phyloP scores from a whole-genome alignment of 768 basidiomycete genomes.

The Austroboletus festivus region DNA sequence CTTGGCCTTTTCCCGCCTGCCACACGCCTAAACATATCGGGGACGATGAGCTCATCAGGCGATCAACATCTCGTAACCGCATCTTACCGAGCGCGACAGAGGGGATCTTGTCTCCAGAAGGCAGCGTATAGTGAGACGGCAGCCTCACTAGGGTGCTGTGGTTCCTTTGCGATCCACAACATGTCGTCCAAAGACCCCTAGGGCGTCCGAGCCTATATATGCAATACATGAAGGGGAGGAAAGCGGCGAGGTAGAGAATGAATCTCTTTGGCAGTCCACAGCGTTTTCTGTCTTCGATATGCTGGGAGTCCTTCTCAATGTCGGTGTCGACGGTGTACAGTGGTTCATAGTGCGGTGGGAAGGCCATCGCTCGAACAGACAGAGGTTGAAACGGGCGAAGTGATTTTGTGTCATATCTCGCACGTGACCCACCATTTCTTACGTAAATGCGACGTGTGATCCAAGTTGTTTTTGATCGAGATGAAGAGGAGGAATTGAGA shows the following conservation, averaged over 20 bases:
- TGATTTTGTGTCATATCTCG: too few species aligned
- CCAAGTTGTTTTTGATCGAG: too few species aligned
- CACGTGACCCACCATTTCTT: slow-evolving; percentile 14
- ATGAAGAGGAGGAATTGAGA: too few species aligned
- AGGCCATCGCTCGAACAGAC: slow-evolving; percentile 11
- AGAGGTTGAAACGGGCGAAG: too few species aligned
- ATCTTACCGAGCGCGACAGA: slow-evolving; percentile 58
- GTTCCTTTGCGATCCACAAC: slow-evolving; percentile 20
- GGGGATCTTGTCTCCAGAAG: slow-evolving; percentile 68
- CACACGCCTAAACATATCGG: slow-evolving; percentile 55
- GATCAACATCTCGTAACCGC: not conserved
- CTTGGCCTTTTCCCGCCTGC: slow-evolving; percentile 55
- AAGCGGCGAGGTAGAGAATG: slow-evolving; percentile 20
- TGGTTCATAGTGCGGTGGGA: slow-evolving; percentile 26
- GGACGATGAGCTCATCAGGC: slow-evolving; percentile 1
- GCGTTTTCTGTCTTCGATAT: not conserved
- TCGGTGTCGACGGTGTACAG: slow-evolving; percentile 20
- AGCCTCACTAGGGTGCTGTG: slow-evolving; percentile 24
- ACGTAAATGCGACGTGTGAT: too few species aligned
- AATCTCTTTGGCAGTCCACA: slow-evolving; percentile 18
- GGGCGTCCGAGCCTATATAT: slow-evolving; percentile 17
- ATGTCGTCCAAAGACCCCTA: slow-evolving; percentile 18
- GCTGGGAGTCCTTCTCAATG: not conserved
- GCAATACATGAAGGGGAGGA: slow-evolving; percentile 23
- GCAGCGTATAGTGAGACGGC: slow-evolving; percentile 53